Base-by-base conservation (phyloP, 2,329 filamentous ascomycete species). In the Claviceps sp. region DNA sequence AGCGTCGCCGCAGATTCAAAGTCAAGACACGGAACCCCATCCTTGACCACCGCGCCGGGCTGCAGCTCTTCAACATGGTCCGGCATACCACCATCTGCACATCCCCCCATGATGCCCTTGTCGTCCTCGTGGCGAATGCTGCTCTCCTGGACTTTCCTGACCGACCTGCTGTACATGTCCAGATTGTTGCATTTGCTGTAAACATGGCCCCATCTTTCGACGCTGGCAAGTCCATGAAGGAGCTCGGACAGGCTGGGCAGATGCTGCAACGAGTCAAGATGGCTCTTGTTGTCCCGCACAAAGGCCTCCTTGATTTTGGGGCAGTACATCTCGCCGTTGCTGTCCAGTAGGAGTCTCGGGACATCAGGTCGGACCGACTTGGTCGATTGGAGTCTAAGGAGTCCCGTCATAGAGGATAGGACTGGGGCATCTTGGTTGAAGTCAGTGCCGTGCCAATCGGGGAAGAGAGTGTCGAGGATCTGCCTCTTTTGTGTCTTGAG, bases 381-480 rank as follows among this genome's bases (percentile, higher is more conserved):
- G 0, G 48, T 56, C 0, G 61, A 56, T 10, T 53, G 46, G 5
- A 67, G 54, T 0, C 38, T 54, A 6, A 67, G 51, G 2, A 68
- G 24, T 5, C 37, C 50, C 1, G 41, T 41, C 1, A 57, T 61
- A 6, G 51, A 38, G 2, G 39, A 17, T 34, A 56, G 47, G 1
- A 68, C 22, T 0, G 66, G 66, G 0, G 67, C 66, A 16, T 68
- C 63, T 2, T 37, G 1, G 48, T 70, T 69, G 56, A 66, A 67
- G 0, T 16, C 52, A 0, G 11, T 34, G 0, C 37, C 50, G 1
- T 60, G 40, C 64, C 65, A 67, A 0, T 58, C 44, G 1, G 60
- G 55, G n/a, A 63, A 66, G 2, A 69, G 58, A 0, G 13, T 38
- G 1, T 51, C 37, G 40, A 68, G 43, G 0, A 56, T 48, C 0